Conservation (phyloP, 352 stramenopile genomes). For the Phytophthora ramorum region DNA sequence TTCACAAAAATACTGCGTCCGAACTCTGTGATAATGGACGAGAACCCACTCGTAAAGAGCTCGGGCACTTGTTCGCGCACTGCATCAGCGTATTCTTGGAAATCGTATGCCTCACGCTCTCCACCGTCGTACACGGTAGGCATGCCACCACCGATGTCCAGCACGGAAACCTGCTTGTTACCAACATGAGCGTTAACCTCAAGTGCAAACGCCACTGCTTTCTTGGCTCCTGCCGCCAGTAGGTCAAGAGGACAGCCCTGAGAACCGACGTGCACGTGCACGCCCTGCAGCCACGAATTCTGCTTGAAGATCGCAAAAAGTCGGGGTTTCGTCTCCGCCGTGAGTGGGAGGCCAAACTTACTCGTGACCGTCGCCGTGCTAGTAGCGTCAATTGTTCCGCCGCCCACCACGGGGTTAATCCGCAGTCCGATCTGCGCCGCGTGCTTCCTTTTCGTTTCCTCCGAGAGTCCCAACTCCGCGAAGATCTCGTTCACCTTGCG, state of each 20-base stretch:
- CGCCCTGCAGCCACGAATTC: constrained; percentile 86
- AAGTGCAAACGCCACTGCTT: constrained; percentile 76
- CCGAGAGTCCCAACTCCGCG: constrained; percentile 35
- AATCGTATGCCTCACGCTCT: constrained; percentile 72
- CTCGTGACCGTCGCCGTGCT: constrained; percentile 90
- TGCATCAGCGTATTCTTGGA: constrained; percentile 78
- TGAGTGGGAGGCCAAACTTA: constrained; percentile 92
- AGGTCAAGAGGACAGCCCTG: constrained; percentile 88
- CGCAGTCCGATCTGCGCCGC: constrained; percentile 83
- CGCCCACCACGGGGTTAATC: constrained; percentile 92
- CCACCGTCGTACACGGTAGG: constrained; percentile 88
- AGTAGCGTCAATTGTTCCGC: constrained; percentile 83
- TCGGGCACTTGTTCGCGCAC: constrained; percentile 77
- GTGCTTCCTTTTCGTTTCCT: constrained; percentile 36
- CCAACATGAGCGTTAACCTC: constrained; percentile 75
- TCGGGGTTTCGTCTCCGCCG: constrained; percentile 49
- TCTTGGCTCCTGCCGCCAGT: constrained; percentile 79
- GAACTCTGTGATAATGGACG: constrained; percentile 93
- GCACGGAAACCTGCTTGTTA: constrained; percentile 66
- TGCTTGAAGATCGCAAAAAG: constrained; percentile 72
- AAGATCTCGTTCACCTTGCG: constrained; percentile 76
- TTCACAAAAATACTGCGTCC: constrained; percentile 90
- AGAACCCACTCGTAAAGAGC: constrained; percentile 83
- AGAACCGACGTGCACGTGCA: constrained; percentile 92
- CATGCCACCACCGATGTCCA: constrained; percentile 94